Percentiles rank a stretch among this genome's conserved stretches.
phyloP scores from a whole-genome alignment of 2,329 filamentous ascomycete genomes.

The Fusarium sp. region DNA sequence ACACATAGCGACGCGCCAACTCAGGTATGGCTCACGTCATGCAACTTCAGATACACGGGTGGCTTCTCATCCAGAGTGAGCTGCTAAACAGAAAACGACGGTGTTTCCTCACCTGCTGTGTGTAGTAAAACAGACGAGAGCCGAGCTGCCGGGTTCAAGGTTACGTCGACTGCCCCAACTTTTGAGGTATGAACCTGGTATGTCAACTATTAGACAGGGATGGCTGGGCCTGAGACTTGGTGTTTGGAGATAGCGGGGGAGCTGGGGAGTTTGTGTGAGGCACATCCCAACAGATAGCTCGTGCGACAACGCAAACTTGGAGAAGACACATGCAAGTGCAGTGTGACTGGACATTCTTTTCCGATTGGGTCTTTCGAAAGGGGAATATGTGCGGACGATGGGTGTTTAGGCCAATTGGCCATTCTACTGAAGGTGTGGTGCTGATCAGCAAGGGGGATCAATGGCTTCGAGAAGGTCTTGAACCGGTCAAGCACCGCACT shows the following conservation, averaged over 20 bases:
- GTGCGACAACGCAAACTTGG: not conserved
- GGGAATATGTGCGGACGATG: not conserved
- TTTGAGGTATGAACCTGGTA: not conserved
- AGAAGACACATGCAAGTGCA: not conserved
- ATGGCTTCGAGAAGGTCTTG: conserved; percentile 1
- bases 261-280: not conserved
- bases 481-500: not conserved
- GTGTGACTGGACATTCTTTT: not conserved
- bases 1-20: not conserved
- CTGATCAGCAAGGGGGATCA: not conserved
- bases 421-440: not conserved
- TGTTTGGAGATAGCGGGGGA: conserved; percentile 2
- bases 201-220: not conserved
- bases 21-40: not conserved
- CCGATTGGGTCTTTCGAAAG: not conserved
- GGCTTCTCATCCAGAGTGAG: not conserved
- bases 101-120: not conserved
- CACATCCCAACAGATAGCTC: not conserved
- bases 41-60: not conserved
- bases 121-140: conserved; percentile 3
- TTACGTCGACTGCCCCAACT: not conserved
- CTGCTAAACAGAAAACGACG: not conserved
- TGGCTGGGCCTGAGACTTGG: not conserved
- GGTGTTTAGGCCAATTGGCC: not conserved
- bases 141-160: not conserved